Evolutionary conservation across 2,329 filamentous ascomycete species (phyloP), one percentile per base, ranked within the genome.

Genomic region (Ophiostoma sp.): DNA sequence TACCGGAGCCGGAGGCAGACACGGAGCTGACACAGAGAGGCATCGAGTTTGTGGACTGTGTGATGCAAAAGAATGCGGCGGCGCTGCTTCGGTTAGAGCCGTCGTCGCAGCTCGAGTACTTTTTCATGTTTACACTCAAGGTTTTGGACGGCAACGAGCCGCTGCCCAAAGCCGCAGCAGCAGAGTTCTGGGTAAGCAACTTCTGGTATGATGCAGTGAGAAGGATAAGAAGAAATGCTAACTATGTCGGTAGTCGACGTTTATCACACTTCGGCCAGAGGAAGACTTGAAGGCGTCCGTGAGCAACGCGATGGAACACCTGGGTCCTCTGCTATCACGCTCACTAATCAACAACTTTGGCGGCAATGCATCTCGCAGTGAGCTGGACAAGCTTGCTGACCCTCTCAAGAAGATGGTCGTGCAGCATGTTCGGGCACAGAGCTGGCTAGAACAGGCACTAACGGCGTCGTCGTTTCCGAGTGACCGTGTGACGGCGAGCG

Each of bases 1-100:
- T 93, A n/a, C 81, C 85, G 66, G 83, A 83, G 63, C 86, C 85
- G 65, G 84, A 85, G 9, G 83, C 84, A 63, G 91, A 94, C 69
- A 84, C 87, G 0, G 90, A 93, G 71, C 81, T 94, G 11, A 82
- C 90, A 1, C 88, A 93, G 71, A 87, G 88, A 69, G 87, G 87
- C 65, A 89, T 94, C 65, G 89, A 93, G 67, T 88, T 94, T 69
- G 80, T 89, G 8, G 84, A 86, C 67, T 85, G 86, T 40, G 80
- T 92, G 66, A 79, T 91, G 70, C 81, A 81, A 9, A 86, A 84
- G 68, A 84, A 87, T 68, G 81, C 87, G 0, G 79, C 81, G n/a
- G 81, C 89, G 7, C 78, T 94, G 4, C 82, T 92, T 65, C 78
- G 77, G 5, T 78, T 86, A 8, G 83, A 88, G 66, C 81, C 86